Evolutionary conservation across 805 yeast genomes (phyloP).

Genomic region (Teunomyces cretensis): DNA sequence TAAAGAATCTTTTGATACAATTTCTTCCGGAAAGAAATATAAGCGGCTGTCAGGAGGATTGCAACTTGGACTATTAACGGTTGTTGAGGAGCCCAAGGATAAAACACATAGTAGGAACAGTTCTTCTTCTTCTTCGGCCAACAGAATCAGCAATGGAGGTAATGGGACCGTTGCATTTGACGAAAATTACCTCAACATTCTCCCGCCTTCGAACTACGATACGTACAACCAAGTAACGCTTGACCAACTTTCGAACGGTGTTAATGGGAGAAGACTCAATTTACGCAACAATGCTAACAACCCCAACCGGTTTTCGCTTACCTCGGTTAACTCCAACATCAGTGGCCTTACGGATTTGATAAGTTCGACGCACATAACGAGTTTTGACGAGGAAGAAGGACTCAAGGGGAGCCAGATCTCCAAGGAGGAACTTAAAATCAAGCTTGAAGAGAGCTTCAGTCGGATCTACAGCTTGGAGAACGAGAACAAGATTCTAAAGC

Average conservation of each 20-base stretch:
- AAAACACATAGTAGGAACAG: background rate
- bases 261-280: slow-evolving; percentile 9
- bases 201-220: slow-evolving; percentile 29
- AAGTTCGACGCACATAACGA: slow-evolving; percentile 47
- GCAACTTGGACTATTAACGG: slow-evolving; percentile 39
- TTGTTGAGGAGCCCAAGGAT: slow-evolving; percentile 30
- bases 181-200: slow-evolving; percentile 15
- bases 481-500: slow-evolving; percentile 24
- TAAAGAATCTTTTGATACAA: slow-evolving; percentile 6
- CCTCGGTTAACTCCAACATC: slow-evolving; percentile 47
- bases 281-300: slow-evolving; percentile 12
- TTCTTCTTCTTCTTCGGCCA: background rate
- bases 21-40: slow-evolving; percentile 22
- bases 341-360: slow-evolving; percentile 48
- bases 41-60: slow-evolving; percentile 38
- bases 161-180: slow-evolving; percentile 16
- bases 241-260: slow-evolving; percentile 31
- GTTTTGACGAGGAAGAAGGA: slow-evolving; percentile 25
- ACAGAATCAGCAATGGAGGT: background rate
- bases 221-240: slow-evolving; percentile 36
- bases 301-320: slow-evolving; percentile 49
- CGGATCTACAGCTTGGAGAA: slow-evolving; percentile 34
- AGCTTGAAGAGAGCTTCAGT: slow-evolving; percentile 39
- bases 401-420: slow-evolving; percentile 44
- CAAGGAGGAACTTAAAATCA: slow-evolving; percentile 32